Percentiles rank a stretch among this genome's conserved stretches.
Evolutionary conservation across 768 basidiomycete species (phyloP).

Genomic region (Pleurotus eryngii): DNA sequence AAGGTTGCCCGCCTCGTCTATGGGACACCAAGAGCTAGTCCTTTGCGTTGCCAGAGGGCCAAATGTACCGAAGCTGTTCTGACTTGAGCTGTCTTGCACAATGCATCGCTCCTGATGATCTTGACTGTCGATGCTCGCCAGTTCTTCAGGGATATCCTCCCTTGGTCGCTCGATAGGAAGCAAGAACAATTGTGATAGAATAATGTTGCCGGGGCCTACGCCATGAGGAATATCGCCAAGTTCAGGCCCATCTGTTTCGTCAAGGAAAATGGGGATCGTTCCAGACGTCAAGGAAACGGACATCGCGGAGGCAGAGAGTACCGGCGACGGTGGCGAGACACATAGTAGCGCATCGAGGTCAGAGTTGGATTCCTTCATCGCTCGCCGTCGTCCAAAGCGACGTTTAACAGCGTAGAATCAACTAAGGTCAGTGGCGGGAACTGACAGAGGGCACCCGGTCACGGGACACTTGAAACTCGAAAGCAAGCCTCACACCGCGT

Average conservation of each 20-base stretch:
- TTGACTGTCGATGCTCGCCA: background rate
- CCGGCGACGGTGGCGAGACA: slow-evolving; percentile 43
- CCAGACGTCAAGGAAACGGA: slow-evolving; percentile 37
- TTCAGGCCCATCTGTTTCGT: background rate
- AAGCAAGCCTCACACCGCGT: too few species aligned
- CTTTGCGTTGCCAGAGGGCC: background rate
- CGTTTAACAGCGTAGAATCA: background rate
- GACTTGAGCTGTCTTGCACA: background rate
- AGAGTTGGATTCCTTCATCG: slow-evolving; percentile 28
- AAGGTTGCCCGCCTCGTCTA: too few species aligned
- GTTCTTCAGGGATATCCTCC: background rate
- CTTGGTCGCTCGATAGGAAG: too few species aligned
- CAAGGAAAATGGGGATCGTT: slow-evolving; percentile 48
- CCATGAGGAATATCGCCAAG: background rate
- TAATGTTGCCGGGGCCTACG: background rate
- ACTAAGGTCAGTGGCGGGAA: too few species aligned
- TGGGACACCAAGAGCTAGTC: background rate
- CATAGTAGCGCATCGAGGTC: slow-evolving; percentile 34
- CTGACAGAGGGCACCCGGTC: too few species aligned
- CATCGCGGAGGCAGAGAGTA: slow-evolving; percentile 36
- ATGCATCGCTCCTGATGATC: background rate
- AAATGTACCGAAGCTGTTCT: background rate
- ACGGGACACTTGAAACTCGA: too few species aligned
- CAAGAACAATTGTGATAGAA: too few species aligned
- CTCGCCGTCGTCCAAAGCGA: slow-evolving; percentile 24